Evolutionary conservation across 768 basidiomycete genomes (phyloP), one percentile per base, ranked within the genome.

Genomic region (Lentinula sp.): DNA sequence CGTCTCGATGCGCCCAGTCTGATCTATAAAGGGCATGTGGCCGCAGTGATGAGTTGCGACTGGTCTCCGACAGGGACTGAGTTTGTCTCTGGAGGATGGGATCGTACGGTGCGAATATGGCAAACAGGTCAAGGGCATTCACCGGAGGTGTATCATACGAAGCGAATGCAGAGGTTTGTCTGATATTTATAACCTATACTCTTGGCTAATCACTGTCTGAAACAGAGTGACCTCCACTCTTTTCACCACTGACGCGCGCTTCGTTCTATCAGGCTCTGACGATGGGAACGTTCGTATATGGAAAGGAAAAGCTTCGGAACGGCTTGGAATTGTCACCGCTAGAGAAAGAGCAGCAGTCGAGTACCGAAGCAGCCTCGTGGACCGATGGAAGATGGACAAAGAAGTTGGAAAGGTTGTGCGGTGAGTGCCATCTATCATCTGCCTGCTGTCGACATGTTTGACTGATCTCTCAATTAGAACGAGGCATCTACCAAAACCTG

Each of bases 21-120:
- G 63, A 91, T 98, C 32, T 98, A 96, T 82, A 98, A 98, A 74
- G 95, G 87, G 0, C 97, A 99, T 71, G 96, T 98, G 18, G 93
- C 91, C 0, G 93, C 94, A 3, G 97, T 97, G 45, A 98, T 95
- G 89, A 86, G 86, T 54, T 96, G 95, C 67, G 96, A 98, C 63
- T 98, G 97, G 97, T 88, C 88, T 61, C 97, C 97, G 0, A 98
- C 95, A 0, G 97, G 97, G 10, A 79, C 88, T 37, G 95, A 95
- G 68, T 97, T 98, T 71, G 95, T 98, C 32, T 93, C 91, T 63
- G 97, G 97, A 10, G 91, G 93, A 2, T 98, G 96, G 88, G 97
- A 99, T 72, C 83, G 95, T 49, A 98, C 95, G 2, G 81, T 98
- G 49, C 79, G 95, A 62, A 84, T 98, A 72, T 99, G 96, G 96